Percentiles rank a stretch among this genome's conserved stretches.
Conservation (phyloP, 768 basidiomycete genomes). For the Pleurotus salmoneostramineus region DNA sequence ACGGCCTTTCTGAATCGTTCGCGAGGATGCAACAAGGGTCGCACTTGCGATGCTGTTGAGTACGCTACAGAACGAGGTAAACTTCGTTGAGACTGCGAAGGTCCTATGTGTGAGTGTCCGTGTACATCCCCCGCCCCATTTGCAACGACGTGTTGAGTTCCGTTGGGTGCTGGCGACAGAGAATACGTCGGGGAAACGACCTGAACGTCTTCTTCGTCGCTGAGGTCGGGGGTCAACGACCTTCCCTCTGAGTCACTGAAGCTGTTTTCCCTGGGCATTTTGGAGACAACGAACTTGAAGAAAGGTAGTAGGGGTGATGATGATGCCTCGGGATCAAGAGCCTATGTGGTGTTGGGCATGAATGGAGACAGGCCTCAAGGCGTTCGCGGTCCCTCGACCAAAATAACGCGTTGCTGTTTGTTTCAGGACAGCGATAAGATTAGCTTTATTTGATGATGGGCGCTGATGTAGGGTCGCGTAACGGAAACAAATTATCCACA, state of each 20-base stretch:
- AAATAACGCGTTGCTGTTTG: too few species aligned
- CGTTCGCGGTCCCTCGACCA: neutral
- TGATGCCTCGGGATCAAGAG: neutral
- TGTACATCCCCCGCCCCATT: constrained; percentile 3
- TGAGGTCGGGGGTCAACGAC: constrained; percentile 62
- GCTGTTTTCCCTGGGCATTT: constrained; percentile 69
- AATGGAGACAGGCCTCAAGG: neutral
- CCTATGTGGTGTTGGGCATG: neutral
- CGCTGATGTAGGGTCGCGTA: too few species aligned
- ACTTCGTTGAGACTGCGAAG: constrained; percentile 14
- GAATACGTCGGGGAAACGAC: neutral
- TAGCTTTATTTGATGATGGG: too few species aligned
- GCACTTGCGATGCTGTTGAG: constrained; percentile 5
- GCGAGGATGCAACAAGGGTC: constrained; percentile 29
- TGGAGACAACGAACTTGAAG: neutral
- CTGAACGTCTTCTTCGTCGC: constrained; percentile 30
- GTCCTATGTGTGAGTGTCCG: neutral
- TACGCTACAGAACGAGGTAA: constrained; percentile 11
- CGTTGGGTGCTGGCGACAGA: neutral
- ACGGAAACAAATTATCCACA: too few species aligned
- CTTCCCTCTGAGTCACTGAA: constrained; percentile 63
- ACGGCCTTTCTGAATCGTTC: constrained; percentile 54
- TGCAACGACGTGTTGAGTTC: neutral
- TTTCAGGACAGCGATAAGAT: too few species aligned
- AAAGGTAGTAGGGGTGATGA: neutral